phyloP scores from a whole-genome alignment of 805 yeast species.

The Candida krabiensis region DNA sequence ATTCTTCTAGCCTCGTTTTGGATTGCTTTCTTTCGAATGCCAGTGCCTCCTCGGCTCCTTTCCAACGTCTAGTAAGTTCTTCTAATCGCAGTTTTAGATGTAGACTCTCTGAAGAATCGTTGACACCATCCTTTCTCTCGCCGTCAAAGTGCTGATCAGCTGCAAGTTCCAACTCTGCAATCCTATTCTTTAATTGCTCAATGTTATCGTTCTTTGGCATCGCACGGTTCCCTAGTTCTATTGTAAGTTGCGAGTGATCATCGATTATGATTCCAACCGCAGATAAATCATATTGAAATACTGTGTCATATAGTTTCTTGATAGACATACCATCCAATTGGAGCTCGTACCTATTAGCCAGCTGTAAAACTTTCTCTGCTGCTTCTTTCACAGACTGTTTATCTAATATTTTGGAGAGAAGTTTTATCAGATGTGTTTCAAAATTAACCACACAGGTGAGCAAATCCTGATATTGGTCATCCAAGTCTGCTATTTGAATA shows the following conservation, averaged over 20 bases:
- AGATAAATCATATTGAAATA: slow-evolving; percentile 50
- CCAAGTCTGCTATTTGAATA: slow-evolving; percentile 16
- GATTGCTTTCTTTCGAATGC: slow-evolving; percentile 61
- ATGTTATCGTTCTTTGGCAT: neutral
- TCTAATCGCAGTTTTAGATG: slow-evolving; percentile 48
- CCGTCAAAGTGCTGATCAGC: slow-evolving; percentile 1
- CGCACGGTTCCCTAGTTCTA: slow-evolving; percentile 6
- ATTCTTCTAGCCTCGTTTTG: slow-evolving; percentile 45
- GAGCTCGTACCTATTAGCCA: slow-evolving; percentile 32
- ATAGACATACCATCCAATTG: slow-evolving; percentile 26
- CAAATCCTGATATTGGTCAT: slow-evolving; percentile 13
- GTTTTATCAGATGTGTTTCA: slow-evolving; percentile 48
- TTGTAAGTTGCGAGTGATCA: slow-evolving; percentile 44
- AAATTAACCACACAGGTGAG: slow-evolving; percentile 40
- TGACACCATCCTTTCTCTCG: slow-evolving; percentile 2
- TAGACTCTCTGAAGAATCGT: slow-evolving; percentile 26
- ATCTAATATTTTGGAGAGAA: slow-evolving; percentile 57
- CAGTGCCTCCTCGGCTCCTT: slow-evolving; percentile 69
- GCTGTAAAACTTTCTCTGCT: slow-evolving; percentile 44
- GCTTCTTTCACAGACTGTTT: slow-evolving; percentile 61
- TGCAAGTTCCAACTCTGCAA: slow-evolving; percentile 1
- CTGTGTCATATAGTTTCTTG: slow-evolving; percentile 34
- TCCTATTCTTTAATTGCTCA: slow-evolving; percentile 1
- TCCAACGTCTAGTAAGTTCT: slow-evolving; percentile 65
- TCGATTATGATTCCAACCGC: slow-evolving; percentile 59